Conservation (phyloP, 306 rosid genomes). For the Cucumis sativus region Cucumber_9930_V3 NC_026661.2:21496501-21497000, state of each 20-base stretch:
- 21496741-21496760: not conserved
- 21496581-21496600: not conserved
- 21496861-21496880: not conserved
- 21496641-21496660: not conserved
- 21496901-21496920: not conserved
- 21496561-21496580: not conserved
- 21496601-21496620: not conserved
- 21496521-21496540: not conserved
- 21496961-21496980: not conserved
- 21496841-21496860: not conserved
- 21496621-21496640: not conserved
- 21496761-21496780: not conserved
- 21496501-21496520: not conserved
- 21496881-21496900: not conserved
- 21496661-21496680: not conserved
- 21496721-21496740: not conserved
- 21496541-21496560: too few species aligned
- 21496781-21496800: not conserved
- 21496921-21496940: conserved; percentile 1
- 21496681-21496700: conserved; percentile 5
- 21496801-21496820: not conserved
- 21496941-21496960: not conserved
- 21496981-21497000: not conserved
- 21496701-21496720: not conserved
- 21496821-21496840: not conserved